Percentiles rank a stretch among this genome's conserved stretches.
phyloP scores from a whole-genome alignment of 139 green algal genomes.

The Auxenochlorella pyrenoidosa region DNA sequence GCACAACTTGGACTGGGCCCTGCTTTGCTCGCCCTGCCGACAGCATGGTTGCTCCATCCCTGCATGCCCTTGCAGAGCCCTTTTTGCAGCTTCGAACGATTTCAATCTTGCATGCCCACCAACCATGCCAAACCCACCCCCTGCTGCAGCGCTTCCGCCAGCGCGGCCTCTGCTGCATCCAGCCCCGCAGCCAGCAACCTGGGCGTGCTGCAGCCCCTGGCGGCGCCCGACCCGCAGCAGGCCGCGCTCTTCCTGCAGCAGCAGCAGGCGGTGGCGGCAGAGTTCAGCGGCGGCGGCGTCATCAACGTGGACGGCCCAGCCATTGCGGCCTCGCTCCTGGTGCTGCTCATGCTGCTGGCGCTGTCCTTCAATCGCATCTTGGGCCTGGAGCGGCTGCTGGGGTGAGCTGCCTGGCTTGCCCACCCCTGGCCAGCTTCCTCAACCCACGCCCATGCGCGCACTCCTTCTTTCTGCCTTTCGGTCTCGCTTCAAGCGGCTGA shows the following conservation, averaged over 20 bases:
- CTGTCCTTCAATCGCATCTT: constrained; percentile 26
- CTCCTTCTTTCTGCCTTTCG: too few species aligned
- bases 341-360: constrained; percentile 20
- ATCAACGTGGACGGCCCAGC: constrained; percentile 13
- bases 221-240: constrained; percentile 8
- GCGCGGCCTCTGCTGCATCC: neutral
- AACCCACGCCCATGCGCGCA: neutral
- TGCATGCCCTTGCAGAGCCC: too few species aligned
- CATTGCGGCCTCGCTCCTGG: neutral
- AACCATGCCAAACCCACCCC: too few species aligned
- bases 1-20: too few species aligned
- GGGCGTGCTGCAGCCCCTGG: neutral
- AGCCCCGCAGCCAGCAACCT: constrained; percentile 20
- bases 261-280: neutral
- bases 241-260: neutral
- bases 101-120: neutral
- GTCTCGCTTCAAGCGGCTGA: too few species aligned
- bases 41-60: too few species aligned
- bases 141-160: neutral
- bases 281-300: constrained; percentile 8
- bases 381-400: constrained; percentile 10
- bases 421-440: neutral
- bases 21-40: too few species aligned
- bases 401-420: neutral
- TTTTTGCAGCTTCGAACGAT: too few species aligned